Base-by-base conservation (phyloP, 1,284 basidiomycete genomes). In the Heterobasidion irregulare region DNA sequence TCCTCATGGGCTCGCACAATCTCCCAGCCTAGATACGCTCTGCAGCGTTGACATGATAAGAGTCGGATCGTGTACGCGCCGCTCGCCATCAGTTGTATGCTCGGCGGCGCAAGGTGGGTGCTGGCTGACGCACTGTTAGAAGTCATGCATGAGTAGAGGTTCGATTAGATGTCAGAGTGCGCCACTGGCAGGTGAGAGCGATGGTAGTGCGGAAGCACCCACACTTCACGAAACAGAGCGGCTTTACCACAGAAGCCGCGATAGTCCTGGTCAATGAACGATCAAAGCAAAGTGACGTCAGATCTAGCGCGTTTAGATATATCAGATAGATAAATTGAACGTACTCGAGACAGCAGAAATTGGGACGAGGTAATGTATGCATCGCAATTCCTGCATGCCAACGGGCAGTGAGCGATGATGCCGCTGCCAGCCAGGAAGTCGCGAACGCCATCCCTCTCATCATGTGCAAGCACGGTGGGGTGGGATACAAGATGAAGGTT, bases 41-140 rank as follows among this genome's bases (percentile, higher is more conserved):
- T 67, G 62, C 81, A 83, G 6, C 67, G 66, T 12, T 68, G 64
- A 64, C 81, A 83, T 26, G 70, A 68, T 32, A 79, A 71, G 64
- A 81, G 77, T 63, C 79, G 76, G 68, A 83, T 77, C 13, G 80
- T 81, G 62, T 85, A 80, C 18, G 80, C 82, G 35, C 83, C 82
- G 10, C 81, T 80, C 47, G 72, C 72, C 82, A 85, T 84, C 44
- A 85, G 72, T 55, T 79, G 77, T 18, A 81, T 58, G 34, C 64
- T 62, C 16, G 65, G 64, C n/a, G 64, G 53, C 10, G 34, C 53
- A 12, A 45, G 26, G 16, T 7, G 10, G n/a, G 53, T 55, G 7
- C 47, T 43, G 15, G 48, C 48, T 10, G 16, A 12, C 8, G 51
- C 38, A 15, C 51, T 52, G 49, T 15, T 26, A 2, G 34, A 34